Conservation (phyloP, 2,329 filamentous ascomycete species). For the Calonectria pauciramosa region DNA sequence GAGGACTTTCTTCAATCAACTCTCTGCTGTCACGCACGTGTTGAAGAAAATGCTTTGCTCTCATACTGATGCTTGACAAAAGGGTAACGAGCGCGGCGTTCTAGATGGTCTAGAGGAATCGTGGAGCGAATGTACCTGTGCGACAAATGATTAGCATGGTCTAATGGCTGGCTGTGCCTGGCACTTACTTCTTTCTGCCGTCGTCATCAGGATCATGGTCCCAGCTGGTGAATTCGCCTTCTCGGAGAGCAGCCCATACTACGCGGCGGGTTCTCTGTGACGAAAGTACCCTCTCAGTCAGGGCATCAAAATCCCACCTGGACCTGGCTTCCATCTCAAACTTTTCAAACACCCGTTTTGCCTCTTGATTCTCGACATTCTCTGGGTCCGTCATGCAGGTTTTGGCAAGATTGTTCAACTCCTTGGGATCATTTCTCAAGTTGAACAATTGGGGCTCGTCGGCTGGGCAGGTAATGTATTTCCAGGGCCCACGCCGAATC, state of each 20-base stretch:
- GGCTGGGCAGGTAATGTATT: conserved; percentile 87
- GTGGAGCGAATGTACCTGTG: background rate
- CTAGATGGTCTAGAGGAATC: background rate
- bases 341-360: conserved; percentile 74
- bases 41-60: background rate
- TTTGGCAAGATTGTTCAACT: conserved; percentile 79
- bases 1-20: too few species aligned
- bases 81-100: background rate
- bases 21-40: background rate
- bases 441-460: conserved; percentile 91
- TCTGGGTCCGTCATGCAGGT: conserved; percentile 52
- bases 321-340: conserved; percentile 72
- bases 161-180: too few species aligned
- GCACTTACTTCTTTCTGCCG: conserved; percentile 72
- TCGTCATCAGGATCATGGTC: conserved; percentile 84
- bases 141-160: background rate
- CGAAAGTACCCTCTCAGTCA: conserved; percentile 79
- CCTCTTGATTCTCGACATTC: conserved; percentile 59
- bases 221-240: conserved; percentile 85
- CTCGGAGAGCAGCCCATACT: conserved; percentile 83
- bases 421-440: conserved; percentile 79
- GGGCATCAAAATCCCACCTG: conserved; percentile 85
- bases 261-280: conserved; percentile 85
- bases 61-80: background rate
- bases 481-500: conserved; percentile 91